These are phyloP conservation scores for Protea cynaroides DNA, from an alignment of 164 flowering plant genomes.

Conservation along the genomic window DNA sequence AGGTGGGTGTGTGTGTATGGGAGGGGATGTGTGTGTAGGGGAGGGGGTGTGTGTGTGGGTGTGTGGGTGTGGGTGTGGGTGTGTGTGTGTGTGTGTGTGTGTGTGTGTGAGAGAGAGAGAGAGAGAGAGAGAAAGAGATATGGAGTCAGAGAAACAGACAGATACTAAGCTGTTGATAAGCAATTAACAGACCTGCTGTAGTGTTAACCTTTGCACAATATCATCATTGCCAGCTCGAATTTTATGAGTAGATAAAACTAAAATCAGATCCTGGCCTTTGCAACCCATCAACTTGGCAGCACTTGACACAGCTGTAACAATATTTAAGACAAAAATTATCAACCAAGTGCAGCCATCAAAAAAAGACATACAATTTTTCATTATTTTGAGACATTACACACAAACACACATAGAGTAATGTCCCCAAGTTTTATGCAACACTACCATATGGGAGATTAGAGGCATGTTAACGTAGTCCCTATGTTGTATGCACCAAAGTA, in stretches of 20 bases:
- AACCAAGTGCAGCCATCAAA: no score
- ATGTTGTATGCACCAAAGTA: no score
- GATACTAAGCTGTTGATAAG: background rate
- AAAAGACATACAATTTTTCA: no score
- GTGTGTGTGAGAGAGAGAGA: background rate
- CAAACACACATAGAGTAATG: no score
- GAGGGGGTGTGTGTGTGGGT: background rate
- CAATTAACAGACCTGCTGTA: constrained; percentile 55
- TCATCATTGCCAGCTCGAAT: constrained; percentile 58
- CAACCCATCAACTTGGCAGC: constrained; percentile 81
- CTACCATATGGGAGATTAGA: no score
- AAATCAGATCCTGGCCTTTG: constrained; percentile 43
- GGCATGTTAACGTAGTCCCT: no score
- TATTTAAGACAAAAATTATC: constrained; percentile 1
- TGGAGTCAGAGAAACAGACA: background rate
- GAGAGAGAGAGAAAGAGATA: background rate
- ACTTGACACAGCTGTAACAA: constrained; percentile 53
- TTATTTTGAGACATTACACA: no score
- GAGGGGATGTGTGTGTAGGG: background rate
- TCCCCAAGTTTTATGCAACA: no score
- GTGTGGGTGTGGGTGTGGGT: background rate
- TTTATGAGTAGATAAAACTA: constrained; percentile 52
- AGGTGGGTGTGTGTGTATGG: background rate
- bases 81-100: background rate
- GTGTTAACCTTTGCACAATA: constrained; percentile 52